These are phyloP conservation scores for Lasiosphaeria hispida DNA, from an alignment of 495 filamentous ascomycete species.

Conservation along the genomic window DNA sequence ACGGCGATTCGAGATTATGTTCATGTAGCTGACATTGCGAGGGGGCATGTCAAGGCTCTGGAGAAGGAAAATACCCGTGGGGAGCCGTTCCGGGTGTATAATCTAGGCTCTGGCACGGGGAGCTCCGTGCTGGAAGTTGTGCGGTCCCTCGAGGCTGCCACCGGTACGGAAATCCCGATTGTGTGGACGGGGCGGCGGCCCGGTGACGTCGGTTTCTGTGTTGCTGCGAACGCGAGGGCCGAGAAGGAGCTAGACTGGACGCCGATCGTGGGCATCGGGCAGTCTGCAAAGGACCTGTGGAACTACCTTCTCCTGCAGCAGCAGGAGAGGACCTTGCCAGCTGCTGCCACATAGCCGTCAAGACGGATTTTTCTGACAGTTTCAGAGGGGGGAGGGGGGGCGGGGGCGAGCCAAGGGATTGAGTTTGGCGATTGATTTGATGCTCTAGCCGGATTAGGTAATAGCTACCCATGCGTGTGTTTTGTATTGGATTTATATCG, in stretches of 20 bases:
- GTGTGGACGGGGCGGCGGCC: slow-evolving; percentile 15
- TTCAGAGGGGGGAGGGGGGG: background rate
- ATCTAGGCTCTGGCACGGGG: slow-evolving; percentile 52
- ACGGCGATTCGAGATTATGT: too few species aligned
- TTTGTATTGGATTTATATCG: too few species aligned
- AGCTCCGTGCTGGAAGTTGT: slow-evolving; percentile 54
- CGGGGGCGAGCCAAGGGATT: too few species aligned
- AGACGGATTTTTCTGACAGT: slow-evolving; percentile 1
- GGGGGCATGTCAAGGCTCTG: too few species aligned
- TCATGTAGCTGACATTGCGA: too few species aligned
- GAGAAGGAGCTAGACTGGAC: slow-evolving; percentile 26
- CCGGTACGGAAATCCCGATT: slow-evolving; percentile 18
- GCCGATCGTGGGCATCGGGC: slow-evolving; percentile 17
- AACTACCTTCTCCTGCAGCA: slow-evolving; percentile 6
- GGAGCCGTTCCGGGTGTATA: slow-evolving; percentile 47
- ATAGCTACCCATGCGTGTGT: too few species aligned
- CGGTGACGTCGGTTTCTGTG: slow-evolving; percentile 30
- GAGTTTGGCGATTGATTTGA: too few species aligned
- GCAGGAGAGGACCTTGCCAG: background rate
- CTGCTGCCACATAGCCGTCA: too few species aligned
- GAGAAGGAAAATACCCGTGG: too few species aligned
- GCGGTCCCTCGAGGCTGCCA: slow-evolving; percentile 29
- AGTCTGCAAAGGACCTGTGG: slow-evolving; percentile 23
- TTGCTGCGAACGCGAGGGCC: slow-evolving; percentile 25
- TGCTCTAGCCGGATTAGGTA: too few species aligned